phyloP scores from a whole-genome alignment of 371 early-diverging fungal species.

The Batkoa obscura region DNA sequence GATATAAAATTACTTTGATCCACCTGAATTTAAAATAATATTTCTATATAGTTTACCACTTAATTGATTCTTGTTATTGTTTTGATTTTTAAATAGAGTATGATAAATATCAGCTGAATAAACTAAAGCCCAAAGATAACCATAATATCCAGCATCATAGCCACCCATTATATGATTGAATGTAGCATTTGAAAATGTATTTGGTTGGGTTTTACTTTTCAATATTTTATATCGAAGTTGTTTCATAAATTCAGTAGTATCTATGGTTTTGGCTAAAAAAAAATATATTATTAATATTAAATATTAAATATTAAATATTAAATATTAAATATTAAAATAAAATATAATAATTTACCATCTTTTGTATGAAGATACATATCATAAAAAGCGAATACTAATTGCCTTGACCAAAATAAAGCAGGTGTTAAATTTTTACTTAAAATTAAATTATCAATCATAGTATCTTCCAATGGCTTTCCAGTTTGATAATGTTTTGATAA shows the following conservation, averaged over 20 bases:
- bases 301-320: too few species aligned
- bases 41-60: slow-evolving; percentile 39
- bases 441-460: slow-evolving; percentile 24
- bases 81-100: slow-evolving; percentile 15
- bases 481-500: slow-evolving; percentile 54
- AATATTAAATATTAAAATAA: too few species aligned
- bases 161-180: slow-evolving; percentile 70
- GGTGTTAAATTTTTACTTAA: slow-evolving; percentile 48
- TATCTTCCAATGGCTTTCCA: slow-evolving; percentile 46
- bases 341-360: not conserved
- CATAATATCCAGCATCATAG: slow-evolving; percentile 57
- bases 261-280: slow-evolving; percentile 20
- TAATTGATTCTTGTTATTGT: slow-evolving; percentile 5
- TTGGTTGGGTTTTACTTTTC: slow-evolving; percentile 18
- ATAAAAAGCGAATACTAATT: slow-evolving; percentile 53
- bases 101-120: slow-evolving; percentile 72
- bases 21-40: slow-evolving; percentile 44
- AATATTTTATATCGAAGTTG: slow-evolving; percentile 39
- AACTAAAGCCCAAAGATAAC: slow-evolving; percentile 64
- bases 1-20: slow-evolving; percentile 8
- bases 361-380: slow-evolving; percentile 52
- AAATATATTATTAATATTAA: too few species aligned
- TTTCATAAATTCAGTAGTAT: slow-evolving; percentile 33
- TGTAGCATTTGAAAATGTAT: slow-evolving; percentile 15
- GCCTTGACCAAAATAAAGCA: slow-evolving; percentile 48